Evolutionary conservation across 2,329 filamentous ascomycete genomes (phyloP), one percentile per base, ranked within the genome.

Genomic region (Hymenoscyphus occultus): DNA sequence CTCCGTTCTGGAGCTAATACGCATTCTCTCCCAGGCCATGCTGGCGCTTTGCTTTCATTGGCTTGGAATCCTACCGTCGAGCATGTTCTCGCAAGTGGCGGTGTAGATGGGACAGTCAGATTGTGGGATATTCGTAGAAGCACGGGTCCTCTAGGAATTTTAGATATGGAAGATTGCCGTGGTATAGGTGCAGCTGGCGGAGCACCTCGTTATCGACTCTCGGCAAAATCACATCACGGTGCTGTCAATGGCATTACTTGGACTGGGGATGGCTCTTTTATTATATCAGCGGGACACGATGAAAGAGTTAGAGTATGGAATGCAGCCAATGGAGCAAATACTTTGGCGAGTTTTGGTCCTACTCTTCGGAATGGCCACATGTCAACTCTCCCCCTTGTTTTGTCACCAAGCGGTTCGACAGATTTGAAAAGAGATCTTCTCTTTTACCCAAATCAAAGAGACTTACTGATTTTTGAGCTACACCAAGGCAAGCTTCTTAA

Each of bases 81-180:
- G 58, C 86, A 97, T 73, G 81, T 96, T 3, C 83, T 98, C 2
- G 91, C 90, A 10, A 94, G 91, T 60, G 92, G 91, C 0, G 90
- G 92, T n/a, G 86, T 88, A 0, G 93, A 98, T 74, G 93, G 93
- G 22, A 89, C 87, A 10, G 87, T 93, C 2, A 86, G 93, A 28
- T 81, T 97, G 42, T 98, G 94, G 89, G 94, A 98, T 75, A 85
- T 97, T 32, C 84, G 94, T 3, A 87, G 91, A 39, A 90, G 91
- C 39, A 89, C 90, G 22, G 89, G 88, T 6, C 86, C 90, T 22
- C 81, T 98, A 39, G 92, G 89, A 0, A 83, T 90, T 51, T 82
- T 98, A 1, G 91, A 97, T 74, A 87, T 92, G 78, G 92, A 97
- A 74, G 92, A 97, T 74, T 88, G 87, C 2, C 80, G 90, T 2